Base-by-base conservation (phyloP, 2,329 filamentous ascomycete genomes). In the Fusarium verticillioides region DNA sequence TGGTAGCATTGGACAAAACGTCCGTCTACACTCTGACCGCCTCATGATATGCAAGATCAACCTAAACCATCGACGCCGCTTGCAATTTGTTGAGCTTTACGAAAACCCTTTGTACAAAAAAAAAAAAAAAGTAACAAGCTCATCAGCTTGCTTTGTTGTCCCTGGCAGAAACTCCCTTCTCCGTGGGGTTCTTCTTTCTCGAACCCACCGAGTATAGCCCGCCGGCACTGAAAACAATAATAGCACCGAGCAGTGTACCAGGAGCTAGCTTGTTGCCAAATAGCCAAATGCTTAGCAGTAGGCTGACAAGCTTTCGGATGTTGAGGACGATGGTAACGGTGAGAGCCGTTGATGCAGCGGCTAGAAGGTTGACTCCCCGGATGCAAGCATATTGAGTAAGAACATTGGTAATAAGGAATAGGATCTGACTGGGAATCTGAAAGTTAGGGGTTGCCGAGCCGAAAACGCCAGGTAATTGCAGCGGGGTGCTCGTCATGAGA, bases 321-420 rank as follows among this genome's bases (percentile, higher is more conserved):
- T 98, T 99, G 68, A 99, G 87, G 53, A 98, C 95, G 77, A 99
- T 97, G 3, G 96, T 98, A 30, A 99, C 96, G 1, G 96, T 98
- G 62, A 99, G 87, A 1, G 96, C 97, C 7, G 95, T 96, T 7
- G 94, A 94, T 61, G 92, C 92, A 2, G 96, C 94, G 4, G 94
- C 95, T 9, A 99, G 87, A n/a, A 97, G 88, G 76, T 98, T 98
- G 64, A 99, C 96, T 4, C 96, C 96, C 7, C 95, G 93, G 72
- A 99, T 98, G 82, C 96, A 99, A 30, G 95, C 89, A 78, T 98
- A 94, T 82, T 99, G 96, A 7, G 96, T 98, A 54, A 97, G 80
- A 0, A 97, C 94, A 78, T 97, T 97, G 70, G 93, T 87, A 3
- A 87, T 84, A 21, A 97, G 86, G 78, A 91, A 94, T 39, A 91